phyloP scores from a whole-genome alignment of 352 stramenopile species.

The Elongisporangium undulatum region DNA sequence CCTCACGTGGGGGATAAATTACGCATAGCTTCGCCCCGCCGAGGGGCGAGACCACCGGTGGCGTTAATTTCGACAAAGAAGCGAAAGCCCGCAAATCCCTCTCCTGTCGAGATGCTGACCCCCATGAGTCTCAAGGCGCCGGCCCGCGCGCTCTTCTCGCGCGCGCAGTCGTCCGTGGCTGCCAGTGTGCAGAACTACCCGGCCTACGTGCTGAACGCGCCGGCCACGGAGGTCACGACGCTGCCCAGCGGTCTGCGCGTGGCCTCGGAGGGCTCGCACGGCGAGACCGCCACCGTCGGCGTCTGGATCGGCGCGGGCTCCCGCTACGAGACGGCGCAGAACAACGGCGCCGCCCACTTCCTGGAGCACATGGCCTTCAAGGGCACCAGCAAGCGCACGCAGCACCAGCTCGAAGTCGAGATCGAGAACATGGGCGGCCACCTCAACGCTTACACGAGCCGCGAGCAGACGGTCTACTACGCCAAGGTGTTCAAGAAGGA shows the following conservation, averaged over 20 bases:
- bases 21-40: background rate
- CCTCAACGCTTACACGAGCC: slow-evolving; percentile 98
- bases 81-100: slow-evolving; percentile 1
- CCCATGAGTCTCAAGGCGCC: slow-evolving; percentile 68
- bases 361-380: slow-evolving; percentile 99
- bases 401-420: slow-evolving; percentile 98
- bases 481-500: slow-evolving; percentile 99
- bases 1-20: background rate
- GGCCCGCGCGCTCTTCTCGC: slow-evolving; percentile 37
- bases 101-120: background rate
- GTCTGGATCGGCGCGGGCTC: slow-evolving; percentile 96
- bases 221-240: slow-evolving; percentile 96
- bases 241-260: slow-evolving; percentile 96
- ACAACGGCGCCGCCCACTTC: slow-evolving; percentile 99
- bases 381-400: slow-evolving; percentile 95
- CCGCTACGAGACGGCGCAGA: slow-evolving; percentile 97
- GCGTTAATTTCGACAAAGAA: slow-evolving; percentile 1
- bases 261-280: slow-evolving; percentile 95
- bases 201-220: slow-evolving; percentile 90
- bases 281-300: slow-evolving; percentile 98
- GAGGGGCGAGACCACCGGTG: background rate
- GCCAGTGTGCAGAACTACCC: slow-evolving; percentile 75
- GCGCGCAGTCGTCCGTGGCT: slow-evolving; percentile 66
- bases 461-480: slow-evolving; percentile 99
- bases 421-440: slow-evolving; percentile 99